Conservation (phyloP, 257 asterid genomes). For the Solanum chiquidenum region DNA sequence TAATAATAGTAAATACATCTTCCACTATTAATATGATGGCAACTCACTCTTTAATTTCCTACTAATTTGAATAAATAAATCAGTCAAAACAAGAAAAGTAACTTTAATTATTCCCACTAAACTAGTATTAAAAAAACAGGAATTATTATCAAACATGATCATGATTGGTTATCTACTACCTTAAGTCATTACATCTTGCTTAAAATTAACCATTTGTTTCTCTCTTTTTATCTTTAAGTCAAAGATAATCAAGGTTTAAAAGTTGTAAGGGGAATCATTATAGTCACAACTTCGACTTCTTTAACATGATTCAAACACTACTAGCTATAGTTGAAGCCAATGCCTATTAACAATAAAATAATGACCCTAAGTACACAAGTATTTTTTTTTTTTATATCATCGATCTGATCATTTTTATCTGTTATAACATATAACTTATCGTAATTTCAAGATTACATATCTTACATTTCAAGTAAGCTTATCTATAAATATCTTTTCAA, state of each 20-base stretch:
- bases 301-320: conserved; percentile 7
- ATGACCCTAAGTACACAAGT: not conserved
- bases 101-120: not conserved
- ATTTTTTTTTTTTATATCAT: not conserved
- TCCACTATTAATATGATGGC: not conserved
- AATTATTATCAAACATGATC: not conserved
- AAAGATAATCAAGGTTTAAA: conserved; percentile 24
- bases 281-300: conserved; percentile 18
- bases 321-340: not conserved
- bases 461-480: not conserved
- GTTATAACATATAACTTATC: not conserved
- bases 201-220: not conserved
- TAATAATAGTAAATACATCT: not conserved
- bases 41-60: not conserved
- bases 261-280: conserved; percentile 20
- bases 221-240: conserved; percentile 19
- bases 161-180: not conserved
- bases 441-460: not conserved
- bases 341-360: not conserved
- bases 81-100: not conserved
- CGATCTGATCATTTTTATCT: not conserved
- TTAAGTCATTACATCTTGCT: not conserved
- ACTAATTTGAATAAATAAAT: not conserved
- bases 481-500: not conserved
- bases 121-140: not conserved